Evolutionary conservation across 495 filamentous ascomycete species (phyloP).

Genomic region (Aspergillus egyptiacus): DNA sequence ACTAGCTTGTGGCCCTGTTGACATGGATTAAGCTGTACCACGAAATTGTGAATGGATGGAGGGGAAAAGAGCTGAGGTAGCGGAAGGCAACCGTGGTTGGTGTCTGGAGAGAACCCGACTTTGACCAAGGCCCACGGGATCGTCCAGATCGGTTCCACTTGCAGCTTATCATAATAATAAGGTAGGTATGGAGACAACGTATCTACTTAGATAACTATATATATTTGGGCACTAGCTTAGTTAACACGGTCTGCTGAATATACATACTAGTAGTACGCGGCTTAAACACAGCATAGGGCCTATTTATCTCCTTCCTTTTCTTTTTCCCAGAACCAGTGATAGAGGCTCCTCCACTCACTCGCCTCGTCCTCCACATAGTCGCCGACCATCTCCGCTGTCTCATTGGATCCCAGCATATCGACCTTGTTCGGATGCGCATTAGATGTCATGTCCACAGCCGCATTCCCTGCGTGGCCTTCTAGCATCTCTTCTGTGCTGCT

Average conservation of each 20-base stretch:
- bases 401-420: slow-evolving; percentile 31
- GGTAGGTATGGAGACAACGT: neutral
- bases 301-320: slow-evolving; percentile 18
- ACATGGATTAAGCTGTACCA: slow-evolving; percentile 14
- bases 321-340: slow-evolving; percentile 45
- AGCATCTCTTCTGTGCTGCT: slow-evolving; percentile 26
- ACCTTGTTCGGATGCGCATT: slow-evolving; percentile 5
- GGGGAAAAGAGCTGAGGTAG: slow-evolving; percentile 6
- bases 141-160: slow-evolving; percentile 16
- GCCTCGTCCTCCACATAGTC: slow-evolving; percentile 46
- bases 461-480: slow-evolving; percentile 22
- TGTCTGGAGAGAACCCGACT: slow-evolving; percentile 5
- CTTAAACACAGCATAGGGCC: no score
- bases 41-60: neutral
- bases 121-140: slow-evolving; percentile 10
- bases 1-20: slow-evolving; percentile 15
- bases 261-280: no score
- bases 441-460: slow-evolving; percentile 35
- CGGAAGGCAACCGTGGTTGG: slow-evolving; percentile 12
- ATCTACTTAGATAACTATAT: neutral
- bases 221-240: no score
- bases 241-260: no score
- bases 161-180: no score
- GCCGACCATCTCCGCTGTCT: slow-evolving; percentile 42
- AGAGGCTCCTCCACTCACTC: slow-evolving; percentile 37